Conservation (phyloP, 73 alveolate species). For the Uronychia binucleata region DNA sequence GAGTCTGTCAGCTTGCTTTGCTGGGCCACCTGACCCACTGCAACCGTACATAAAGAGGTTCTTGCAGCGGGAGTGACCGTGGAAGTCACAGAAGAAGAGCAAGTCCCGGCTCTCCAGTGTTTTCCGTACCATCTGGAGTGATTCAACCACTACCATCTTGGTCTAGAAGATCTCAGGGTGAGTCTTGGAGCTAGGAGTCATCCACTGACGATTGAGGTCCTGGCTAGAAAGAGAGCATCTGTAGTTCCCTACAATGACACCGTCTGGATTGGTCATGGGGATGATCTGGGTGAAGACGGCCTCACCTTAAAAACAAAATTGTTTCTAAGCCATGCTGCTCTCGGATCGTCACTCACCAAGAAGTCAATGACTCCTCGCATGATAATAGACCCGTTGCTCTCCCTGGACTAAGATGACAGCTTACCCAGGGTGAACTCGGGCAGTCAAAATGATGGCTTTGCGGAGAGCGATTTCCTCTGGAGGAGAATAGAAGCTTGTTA, state of each 20-base stretch:
- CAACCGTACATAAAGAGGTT: slow-evolving; percentile 81
- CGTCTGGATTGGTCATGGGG: slow-evolving; percentile 98
- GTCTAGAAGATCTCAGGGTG: slow-evolving; percentile 87
- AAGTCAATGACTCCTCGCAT: slow-evolving; percentile 76
- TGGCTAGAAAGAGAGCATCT: slow-evolving; percentile 92
- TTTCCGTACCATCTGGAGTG: slow-evolving; percentile 62
- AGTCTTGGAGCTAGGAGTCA: slow-evolving; percentile 77
- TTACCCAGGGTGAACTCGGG: slow-evolving; percentile 91
- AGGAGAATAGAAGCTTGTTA: slow-evolving; percentile 48
- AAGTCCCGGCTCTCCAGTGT: slow-evolving; percentile 65
- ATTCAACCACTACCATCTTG: slow-evolving; percentile 57
- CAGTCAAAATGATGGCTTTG: slow-evolving; percentile 71
- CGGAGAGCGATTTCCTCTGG: slow-evolving; percentile 72
- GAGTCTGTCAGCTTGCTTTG: slow-evolving; percentile 35
- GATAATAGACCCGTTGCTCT: slow-evolving; percentile 71
- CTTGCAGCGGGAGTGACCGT: slow-evolving; percentile 82
- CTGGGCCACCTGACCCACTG: slow-evolving; percentile 14
- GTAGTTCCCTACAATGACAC: slow-evolving; percentile 95
- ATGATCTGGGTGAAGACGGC: slow-evolving; percentile 68
- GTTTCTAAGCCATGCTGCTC: slow-evolving; percentile 74
- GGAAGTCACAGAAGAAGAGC: slow-evolving; percentile 72
- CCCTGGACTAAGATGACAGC: slow-evolving; percentile 86
- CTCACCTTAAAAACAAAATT: slow-evolving; percentile 84
- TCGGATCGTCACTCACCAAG: slow-evolving; percentile 71
- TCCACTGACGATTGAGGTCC: slow-evolving; percentile 95